Evolutionary conservation across 176 grass and related monocot species (phyloP).

Genomic region (Neostapfia colusana): DNA sequence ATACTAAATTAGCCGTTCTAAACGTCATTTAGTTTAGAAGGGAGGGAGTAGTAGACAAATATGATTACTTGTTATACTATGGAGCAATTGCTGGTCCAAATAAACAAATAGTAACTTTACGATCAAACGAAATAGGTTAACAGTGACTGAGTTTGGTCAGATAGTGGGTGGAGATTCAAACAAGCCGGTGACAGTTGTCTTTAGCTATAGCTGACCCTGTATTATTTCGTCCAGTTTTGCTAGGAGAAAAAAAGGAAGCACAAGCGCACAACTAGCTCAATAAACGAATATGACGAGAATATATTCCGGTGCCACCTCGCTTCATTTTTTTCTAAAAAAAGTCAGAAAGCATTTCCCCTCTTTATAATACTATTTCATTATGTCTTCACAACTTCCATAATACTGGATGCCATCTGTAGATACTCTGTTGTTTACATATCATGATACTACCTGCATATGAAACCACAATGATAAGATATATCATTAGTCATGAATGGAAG

Average conservation of each 20-base stretch:
- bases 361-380: conserved; percentile 6
- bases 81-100: too few relatives aligned
- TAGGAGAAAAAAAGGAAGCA: not conserved
- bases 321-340: not conserved
- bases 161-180: not conserved
- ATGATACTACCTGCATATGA: not conserved
- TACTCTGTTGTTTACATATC: conserved; percentile 24
- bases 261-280: not conserved
- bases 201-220: not conserved
- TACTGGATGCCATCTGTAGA: conserved; percentile 51
- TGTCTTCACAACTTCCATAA: conserved; percentile 13
- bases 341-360: not conserved
- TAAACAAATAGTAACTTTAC: not conserved
- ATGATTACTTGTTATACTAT: too few relatives aligned
- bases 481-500: not conserved
- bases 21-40: too few relatives aligned
- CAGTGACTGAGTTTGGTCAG: conserved; percentile 4
- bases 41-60: too few relatives aligned
- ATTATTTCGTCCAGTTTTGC: not conserved
- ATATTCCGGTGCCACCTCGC: conserved; percentile 2
- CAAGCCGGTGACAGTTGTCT: conserved; percentile 6
- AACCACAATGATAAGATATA: conserved; percentile 3
- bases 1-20: too few relatives aligned
- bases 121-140: not conserved
- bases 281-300: not conserved